A percentile compares a stretch with the other conserved stretches of the same genome.
Evolutionary conservation across 108 stramenopile genomes (phyloP).

Genomic region (Pseudonitzschia multiseries): DNA sequence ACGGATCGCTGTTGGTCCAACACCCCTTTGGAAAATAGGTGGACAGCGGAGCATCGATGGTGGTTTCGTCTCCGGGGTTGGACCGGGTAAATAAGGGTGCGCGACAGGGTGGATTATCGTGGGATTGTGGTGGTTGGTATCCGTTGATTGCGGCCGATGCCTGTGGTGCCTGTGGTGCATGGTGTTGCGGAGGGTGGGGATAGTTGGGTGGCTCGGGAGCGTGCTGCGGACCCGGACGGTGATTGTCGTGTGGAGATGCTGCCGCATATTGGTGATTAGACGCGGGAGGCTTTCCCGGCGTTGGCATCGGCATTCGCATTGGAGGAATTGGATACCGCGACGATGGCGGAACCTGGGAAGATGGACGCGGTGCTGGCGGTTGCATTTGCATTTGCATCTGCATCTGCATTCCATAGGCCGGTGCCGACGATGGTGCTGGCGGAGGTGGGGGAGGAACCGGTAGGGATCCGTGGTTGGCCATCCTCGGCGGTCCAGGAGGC

Average conservation of each 20-base stretch:
- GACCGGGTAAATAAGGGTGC: slow-evolving; percentile 21
- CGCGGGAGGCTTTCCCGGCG: not conserved
- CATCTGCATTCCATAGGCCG: not conserved
- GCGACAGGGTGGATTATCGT: not conserved
- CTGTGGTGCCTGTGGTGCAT: not conserved
- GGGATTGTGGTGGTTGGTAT: not conserved
- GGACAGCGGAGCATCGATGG: not conserved
- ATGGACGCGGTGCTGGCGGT: no score
- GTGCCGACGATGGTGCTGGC: slow-evolving; percentile 8
- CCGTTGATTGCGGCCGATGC: not conserved
- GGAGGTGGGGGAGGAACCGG: not conserved
- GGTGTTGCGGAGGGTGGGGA: slow-evolving; percentile 14
- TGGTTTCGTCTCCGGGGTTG: not conserved
- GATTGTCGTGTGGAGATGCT: not conserved
- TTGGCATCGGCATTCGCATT: not conserved
- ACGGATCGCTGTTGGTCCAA: slow-evolving; percentile 14
- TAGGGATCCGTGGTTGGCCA: no score
- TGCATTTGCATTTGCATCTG: no score
- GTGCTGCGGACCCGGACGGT: not conserved
- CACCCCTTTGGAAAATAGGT: slow-evolving; percentile 35
- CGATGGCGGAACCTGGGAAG: not conserved
- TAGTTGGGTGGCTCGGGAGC: not conserved
- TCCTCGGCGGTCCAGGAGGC: not conserved
- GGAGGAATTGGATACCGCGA: slow-evolving; percentile 11
- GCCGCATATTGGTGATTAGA: no score